phyloP scores from a whole-genome alignment of 805 yeast genomes.

The Zygoascus bituminiphila region DNA sequence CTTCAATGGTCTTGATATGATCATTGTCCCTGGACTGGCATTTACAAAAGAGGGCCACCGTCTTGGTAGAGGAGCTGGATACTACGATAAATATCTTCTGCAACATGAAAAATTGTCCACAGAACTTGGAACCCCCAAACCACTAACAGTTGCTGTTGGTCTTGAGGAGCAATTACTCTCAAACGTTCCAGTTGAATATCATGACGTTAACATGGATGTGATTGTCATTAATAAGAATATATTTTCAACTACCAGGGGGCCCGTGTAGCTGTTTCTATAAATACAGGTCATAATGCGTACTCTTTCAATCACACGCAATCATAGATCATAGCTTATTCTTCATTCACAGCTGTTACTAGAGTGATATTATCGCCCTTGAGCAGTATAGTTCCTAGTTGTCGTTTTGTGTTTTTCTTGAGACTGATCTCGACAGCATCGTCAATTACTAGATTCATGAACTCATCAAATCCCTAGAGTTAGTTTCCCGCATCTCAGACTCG shows the following conservation, averaged over 20 bases:
- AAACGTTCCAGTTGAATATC: conserved; percentile 48
- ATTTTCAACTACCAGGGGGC: conserved; percentile 3
- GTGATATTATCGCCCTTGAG: conserved; percentile 94
- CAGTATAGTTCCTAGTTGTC: conserved; percentile 47
- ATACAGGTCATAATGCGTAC: background rate
- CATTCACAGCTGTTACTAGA: conserved; percentile 38
- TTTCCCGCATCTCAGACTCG: background rate
- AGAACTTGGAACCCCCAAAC: conserved; percentile 11
- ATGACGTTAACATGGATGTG: conserved; percentile 53
- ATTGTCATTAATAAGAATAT: conserved; percentile 38
- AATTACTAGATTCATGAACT: conserved; percentile 81
- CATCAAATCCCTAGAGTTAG: conserved; percentile 69
- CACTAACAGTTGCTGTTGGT: conserved; percentile 49
- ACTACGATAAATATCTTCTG: conserved; percentile 68
- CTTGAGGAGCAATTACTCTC: conserved; percentile 53
- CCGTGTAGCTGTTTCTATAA: background rate
- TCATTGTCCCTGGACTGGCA: conserved; percentile 82
- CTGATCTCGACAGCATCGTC: conserved; percentile 59
- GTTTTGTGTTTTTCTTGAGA: conserved; percentile 40
- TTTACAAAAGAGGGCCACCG: conserved; percentile 48
- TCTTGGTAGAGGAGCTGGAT: conserved; percentile 91
- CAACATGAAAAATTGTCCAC: conserved; percentile 35
- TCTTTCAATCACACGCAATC: no score
- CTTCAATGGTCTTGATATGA: conserved; percentile 50
- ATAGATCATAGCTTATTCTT: background rate